Base-by-base conservation (phyloP, 495 filamentous ascomycete genomes). In the Aspergillus bertholletiae region DNA sequence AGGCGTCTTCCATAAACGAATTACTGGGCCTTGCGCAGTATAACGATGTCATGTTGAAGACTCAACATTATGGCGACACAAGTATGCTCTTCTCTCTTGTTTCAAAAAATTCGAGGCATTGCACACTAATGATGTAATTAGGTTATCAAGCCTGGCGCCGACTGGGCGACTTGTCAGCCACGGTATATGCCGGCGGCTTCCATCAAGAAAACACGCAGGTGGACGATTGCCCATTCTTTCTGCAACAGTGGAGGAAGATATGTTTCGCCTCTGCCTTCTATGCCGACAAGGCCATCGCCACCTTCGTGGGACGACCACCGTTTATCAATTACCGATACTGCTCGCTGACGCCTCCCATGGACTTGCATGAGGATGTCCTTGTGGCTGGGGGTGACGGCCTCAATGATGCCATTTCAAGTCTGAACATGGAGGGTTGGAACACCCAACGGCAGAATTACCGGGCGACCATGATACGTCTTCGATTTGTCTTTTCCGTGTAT, bases 261-360 rank as follows among this genome's bases (percentile, higher is more conserved):
- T 66, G 80, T n/a, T 85, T 85, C 49, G 70, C 76, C 21, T 66
- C 71, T n/a, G 71, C 75, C 5, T 86, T 81, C 35, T 70, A 69
- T 15, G 66, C 70, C 24, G 80, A 82, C 54, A 84, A 84, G 56
- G 65, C 59, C 13, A 57, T 80, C 5, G 75, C 80, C 7, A 77
- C 78, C 0, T 84, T 84, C 46, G 69, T 80, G 13, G 84, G 82
- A 2, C 65, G 84, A 11, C 83, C 83, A 5, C 83, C 83, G 0
- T 64, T 78, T 5, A 69, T 86, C 35, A 80, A 76, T 15, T 72
- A 75, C 41, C 74, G 78, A 20, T 86, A 80, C 57, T 80, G 77
- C 53, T 77, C 74, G 0, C 74, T 83, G 2, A 74, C 77, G 2
- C 60, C 80, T 27, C 83, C 84, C 0, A 65, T 87, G 3, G 84